Conservation (phyloP, 176 grass and related monocot species). For the Saccharum officinarum region DNA sequence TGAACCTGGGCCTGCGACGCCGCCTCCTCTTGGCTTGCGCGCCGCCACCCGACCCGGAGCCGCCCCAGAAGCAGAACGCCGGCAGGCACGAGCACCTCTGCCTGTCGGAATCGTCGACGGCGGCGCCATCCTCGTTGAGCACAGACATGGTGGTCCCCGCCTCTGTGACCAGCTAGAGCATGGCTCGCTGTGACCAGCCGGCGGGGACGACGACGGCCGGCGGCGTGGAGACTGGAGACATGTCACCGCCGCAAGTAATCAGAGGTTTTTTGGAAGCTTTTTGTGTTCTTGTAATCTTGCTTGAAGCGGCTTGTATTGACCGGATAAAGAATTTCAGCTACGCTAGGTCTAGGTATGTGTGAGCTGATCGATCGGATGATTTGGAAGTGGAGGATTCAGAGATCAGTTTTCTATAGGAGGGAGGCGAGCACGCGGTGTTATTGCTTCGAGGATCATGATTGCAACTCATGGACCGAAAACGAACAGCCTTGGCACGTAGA, state of each 20-base stretch:
- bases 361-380: neutral
- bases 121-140: neutral
- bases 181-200: neutral
- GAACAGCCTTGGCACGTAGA: neutral
- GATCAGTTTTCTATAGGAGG: neutral
- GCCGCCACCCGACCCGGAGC: neutral
- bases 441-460: conserved; percentile 2
- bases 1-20: neutral
- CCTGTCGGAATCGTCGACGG: neutral
- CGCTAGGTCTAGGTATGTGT: neutral
- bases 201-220: neutral
- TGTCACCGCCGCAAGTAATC: neutral
- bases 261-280: neutral
- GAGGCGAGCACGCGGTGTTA: neutral
- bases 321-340: neutral
- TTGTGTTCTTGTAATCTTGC: neutral
- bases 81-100: conserved; percentile 28
- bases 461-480: neutral
- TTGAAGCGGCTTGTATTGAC: neutral
- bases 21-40: neutral
- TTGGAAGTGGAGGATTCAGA: neutral
- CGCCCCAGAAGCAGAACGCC: conserved; percentile 14
- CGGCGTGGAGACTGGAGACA: neutral
- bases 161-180: neutral
- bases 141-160: neutral